Base-by-base conservation (phyloP, 1,284 basidiomycete genomes). In the Pyrrhoderma noxium region DNA sequence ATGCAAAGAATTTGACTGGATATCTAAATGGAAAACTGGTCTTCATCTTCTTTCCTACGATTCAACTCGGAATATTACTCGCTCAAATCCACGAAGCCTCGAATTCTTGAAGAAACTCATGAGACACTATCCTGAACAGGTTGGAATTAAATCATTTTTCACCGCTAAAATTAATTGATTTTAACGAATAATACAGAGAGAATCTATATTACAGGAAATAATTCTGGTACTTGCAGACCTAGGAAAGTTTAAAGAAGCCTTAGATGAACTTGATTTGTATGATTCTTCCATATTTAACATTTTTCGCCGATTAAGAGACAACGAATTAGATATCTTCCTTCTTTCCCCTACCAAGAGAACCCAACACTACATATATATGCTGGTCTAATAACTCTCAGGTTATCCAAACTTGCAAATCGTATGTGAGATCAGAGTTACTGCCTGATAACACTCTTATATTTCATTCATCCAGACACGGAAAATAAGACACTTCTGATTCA, bases 251-350 rank as follows among this genome's bases (percentile, higher is more conserved):
- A 73, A 72, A 52, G 79, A 83, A 45, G 92, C 91, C 1, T 67
- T 92, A 54, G 86, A 90, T 54, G 88, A 94, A 62, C 70, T 94
- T 11, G 89, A 93, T 61, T 72, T 92, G 88, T 92, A 66, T 59
- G 80, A 67, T 22, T 40, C 5, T 40, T 5, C 38, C n/a, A n/a
- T n/a, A n/a, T 40, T 40, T 16, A 14, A 40, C n/a, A 18, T 16
- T 22, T 31, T 56, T 1, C 53, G 38, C 47, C 5, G 14, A 40
- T 40, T 22, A n/a, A 16, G n/a, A 5, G 7, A 7, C 7, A 40
- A 40, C 8, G n/a, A 40, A 22, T 35, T 57, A 93, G 89, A 31
- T 93, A 89, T 63, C 74, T 94, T 9, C 82, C 88, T 0, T 85
- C 87, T 1, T 85, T 86, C 63, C 92, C 92, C 0, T 94, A 85